Evolutionary conservation across 1,139 yeast genomes (phyloP), one percentile per base, ranked within the genome.

Genomic region (Pichia sp.): DNA sequence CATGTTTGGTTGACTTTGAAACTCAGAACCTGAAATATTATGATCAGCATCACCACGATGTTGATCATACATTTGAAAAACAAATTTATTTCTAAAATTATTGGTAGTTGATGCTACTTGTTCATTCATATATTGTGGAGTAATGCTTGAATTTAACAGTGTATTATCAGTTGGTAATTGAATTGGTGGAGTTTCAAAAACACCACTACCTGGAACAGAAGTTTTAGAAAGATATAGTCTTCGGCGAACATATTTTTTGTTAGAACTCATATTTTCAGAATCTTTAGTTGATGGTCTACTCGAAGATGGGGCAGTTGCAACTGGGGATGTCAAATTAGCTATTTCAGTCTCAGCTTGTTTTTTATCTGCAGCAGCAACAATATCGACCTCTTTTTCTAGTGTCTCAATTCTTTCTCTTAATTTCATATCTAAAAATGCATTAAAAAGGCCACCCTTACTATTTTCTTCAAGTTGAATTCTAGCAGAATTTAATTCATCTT

Each of bases 121-220:
- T 22, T 39, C 42, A 22, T 13, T 22, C 10, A 25, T 25, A 42
- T 28, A 27, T 22, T 29, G 44, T 27, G 31, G 14, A 25, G 47
- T 27, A 6, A 3, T 25, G 6, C 43, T 44, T 16, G 48, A 30
- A 13, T 45, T 33, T 19, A 47, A 27, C 18, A 31, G n/a, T 18
- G 47, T 6, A 34, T 22, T 31, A 11, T 34, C 42, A 13, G 41
- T 29, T 34, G 31, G 52, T n/a, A 50, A 25, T 39, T 53, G 54
- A 9, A 51, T 51, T 27, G 56, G 56, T 18, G 56, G 56, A 8
- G 56, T 53, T 46, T 53, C 56, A 53, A 53, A 53, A 9, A 53
- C 54, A 7, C 56, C 56, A 45, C 51, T 47, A 5, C 54, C 56
- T 27, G 56, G 56, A 22, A 53, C 56, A 6, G 56, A 46, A 5